Percentiles rank a stretch among this genome's conserved stretches.
phyloP scores from a whole-genome alignment of 129 eudicot genomes.

The Pulicaria dysenterica region DNA sequence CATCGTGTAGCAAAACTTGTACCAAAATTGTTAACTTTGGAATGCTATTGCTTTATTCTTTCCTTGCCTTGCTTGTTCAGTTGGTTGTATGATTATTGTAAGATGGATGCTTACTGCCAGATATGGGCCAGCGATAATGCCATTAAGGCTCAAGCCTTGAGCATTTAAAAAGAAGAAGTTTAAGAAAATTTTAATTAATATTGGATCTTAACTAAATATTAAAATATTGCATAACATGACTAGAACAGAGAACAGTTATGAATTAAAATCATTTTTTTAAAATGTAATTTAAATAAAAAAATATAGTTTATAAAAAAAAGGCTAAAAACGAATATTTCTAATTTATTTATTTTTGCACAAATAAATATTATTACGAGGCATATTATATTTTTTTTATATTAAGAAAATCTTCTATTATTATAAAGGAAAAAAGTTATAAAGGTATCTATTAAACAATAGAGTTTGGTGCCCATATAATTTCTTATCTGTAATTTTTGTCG shows the following conservation, averaged over 20 bases:
- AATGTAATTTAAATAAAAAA: no score
- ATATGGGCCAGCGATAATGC: slow-evolving; percentile 9
- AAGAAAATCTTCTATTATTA: background rate
- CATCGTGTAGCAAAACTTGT: slow-evolving; percentile 12
- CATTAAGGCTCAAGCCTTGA: background rate
- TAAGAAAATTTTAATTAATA: background rate
- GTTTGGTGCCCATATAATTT: background rate
- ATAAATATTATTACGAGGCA: no score
- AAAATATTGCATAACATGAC: background rate
- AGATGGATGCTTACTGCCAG: slow-evolving; percentile 16
- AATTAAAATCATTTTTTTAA: no score
- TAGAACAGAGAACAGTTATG: no score
- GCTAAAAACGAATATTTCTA: no score
- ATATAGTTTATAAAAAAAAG: no score
- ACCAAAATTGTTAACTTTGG: slow-evolving; percentile 14
- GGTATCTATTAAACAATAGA: no score
- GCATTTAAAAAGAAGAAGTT: background rate
- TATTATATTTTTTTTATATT: background rate
- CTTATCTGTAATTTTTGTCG: no score
- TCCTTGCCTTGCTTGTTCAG: slow-evolving; percentile 18
- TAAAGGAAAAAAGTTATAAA: no score
- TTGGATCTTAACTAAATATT: background rate
- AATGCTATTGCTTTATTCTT: slow-evolving; percentile 31
- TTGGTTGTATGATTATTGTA: slow-evolving; percentile 16
- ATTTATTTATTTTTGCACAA: no score